These are phyloP conservation scores for Cinnamomum micranthum DNA, from an alignment of 164 flowering plant genomes.

Conservation along the genomic window DNA sequence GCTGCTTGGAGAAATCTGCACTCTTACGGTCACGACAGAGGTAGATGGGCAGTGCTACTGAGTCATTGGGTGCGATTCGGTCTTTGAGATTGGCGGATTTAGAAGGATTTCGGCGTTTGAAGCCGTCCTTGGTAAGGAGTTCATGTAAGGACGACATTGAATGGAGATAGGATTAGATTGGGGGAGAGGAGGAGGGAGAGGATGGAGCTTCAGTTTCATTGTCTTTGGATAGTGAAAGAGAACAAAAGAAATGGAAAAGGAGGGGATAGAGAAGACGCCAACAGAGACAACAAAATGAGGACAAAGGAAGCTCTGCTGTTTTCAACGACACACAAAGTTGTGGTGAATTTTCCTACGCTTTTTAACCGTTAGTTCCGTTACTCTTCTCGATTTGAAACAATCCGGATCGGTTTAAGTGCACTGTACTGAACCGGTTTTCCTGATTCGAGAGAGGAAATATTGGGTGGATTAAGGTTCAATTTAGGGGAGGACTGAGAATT, in stretches of 20 bases:
- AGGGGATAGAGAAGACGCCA: slow-evolving; percentile 3
- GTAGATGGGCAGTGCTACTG: slow-evolving; percentile 34
- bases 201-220: slow-evolving; percentile 4
- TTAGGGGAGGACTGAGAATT: too few species aligned
- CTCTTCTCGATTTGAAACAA: too few species aligned
- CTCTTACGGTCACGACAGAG: slow-evolving; percentile 45
- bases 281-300: slow-evolving; percentile 10
- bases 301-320: slow-evolving; percentile 7
- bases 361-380: slow-evolving; percentile 9
- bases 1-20: slow-evolving; percentile 20
- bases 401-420: too few species aligned
- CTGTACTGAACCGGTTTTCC: too few species aligned
- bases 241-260: slow-evolving; percentile 10
- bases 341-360: not conserved
- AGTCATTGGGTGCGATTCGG: slow-evolving; percentile 18
- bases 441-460: too few species aligned
- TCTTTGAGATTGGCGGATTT: slow-evolving; percentile 15
- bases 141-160: slow-evolving; percentile 52
- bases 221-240: not conserved
- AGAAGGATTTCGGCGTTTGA: slow-evolving; percentile 13
- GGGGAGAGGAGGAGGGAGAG: not conserved
- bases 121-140: slow-evolving; percentile 48
- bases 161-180: slow-evolving; percentile 10
- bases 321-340: not conserved
- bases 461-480: too few species aligned